Percentiles rank a stretch among this genome's conserved stretches.
phyloP scores from a whole-genome alignment of 106 monocot genomes.

The Iris macrosiphon region DNA sequence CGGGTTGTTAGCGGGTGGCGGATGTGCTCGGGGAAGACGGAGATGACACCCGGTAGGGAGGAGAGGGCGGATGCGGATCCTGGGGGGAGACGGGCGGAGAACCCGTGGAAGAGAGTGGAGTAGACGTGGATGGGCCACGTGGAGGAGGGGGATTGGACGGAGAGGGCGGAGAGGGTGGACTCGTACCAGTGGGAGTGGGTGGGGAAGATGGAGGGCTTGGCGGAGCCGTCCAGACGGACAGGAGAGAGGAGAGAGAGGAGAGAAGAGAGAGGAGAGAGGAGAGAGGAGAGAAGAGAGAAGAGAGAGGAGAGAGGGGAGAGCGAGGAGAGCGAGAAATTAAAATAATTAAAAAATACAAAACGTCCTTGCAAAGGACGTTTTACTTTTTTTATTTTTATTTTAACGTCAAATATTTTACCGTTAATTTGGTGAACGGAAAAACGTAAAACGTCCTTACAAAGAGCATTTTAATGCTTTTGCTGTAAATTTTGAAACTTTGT shows the following conservation, averaged over 20 bases:
- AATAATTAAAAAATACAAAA: too few relatives aligned
- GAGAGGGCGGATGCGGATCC: slow-evolving; percentile 29
- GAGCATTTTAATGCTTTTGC: too few relatives aligned
- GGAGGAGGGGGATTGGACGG: background rate
- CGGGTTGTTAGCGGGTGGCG: slow-evolving; percentile 61
- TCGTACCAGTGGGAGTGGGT: slow-evolving; percentile 91
- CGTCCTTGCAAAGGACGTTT: too few relatives aligned
- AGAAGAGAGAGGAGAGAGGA: background rate
- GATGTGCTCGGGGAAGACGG: slow-evolving; percentile 60
- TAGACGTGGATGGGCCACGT: slow-evolving; percentile 69
- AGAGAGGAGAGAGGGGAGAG: too few relatives aligned
- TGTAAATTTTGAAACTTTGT: too few relatives aligned
- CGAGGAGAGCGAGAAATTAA: too few relatives aligned
- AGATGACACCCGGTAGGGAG: slow-evolving; percentile 34
- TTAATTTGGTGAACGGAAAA: too few relatives aligned
- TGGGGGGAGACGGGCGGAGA: slow-evolving; percentile 58
- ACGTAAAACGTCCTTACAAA: too few relatives aligned
- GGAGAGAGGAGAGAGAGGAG: slow-evolving; percentile 10
- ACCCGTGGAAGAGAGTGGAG: slow-evolving; percentile 70
- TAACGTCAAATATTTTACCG: too few relatives aligned
- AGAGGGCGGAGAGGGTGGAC: slow-evolving; percentile 28
- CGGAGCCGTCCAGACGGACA: slow-evolving; percentile 54
- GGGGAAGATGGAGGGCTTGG: slow-evolving; percentile 80
- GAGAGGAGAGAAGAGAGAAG: too few relatives aligned
- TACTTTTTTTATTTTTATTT: too few relatives aligned